Base-by-base conservation (phyloP, 495 filamentous ascomycete species). In the Hypoxylon trugodes region DNA sequence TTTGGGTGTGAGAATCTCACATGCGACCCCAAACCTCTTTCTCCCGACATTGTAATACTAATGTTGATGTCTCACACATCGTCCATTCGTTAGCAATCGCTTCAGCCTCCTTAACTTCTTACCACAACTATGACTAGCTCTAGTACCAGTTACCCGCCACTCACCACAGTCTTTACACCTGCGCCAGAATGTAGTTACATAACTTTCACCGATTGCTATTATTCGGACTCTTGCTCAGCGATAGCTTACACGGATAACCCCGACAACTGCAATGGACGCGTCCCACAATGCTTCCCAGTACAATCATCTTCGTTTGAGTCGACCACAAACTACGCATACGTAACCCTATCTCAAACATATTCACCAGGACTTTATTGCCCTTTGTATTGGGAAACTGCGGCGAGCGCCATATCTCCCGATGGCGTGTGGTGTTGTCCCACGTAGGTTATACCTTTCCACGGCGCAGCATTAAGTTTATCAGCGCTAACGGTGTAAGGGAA, bases 401-500 rank as follows among this genome's bases (percentile, higher is more conserved):
- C 24, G 21, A 18, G 9, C 7, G 40, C 26, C 12, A 18, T 36
- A 47, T 13, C 2, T 37, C 30, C 40, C 10, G 30, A 46, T 46
- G 52, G 52, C n/a, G 41, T 56, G 7, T 37, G 40, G 52, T 56
- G 52, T n/a, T 56, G 52, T 22, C 52, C 52, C 2, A 37, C n/a
- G 52, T 56, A 47, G 13, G 41, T 46, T 2, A 9, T 25, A n/a
- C 10, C 3, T 9, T 8, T 21, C 18, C 24, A 8, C 10, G 37
- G 16, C n/a, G 4, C 6, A 26, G 26, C 18, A 19, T 25, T 15
- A 25, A 6, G 4, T 28, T 36, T 6, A 12, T 21, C 15, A 32
- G 10, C 37, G 25, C 28, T 56, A 1, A 55, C 28, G 4, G 22
- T 5, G 4, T 47, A n/a, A n/a, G 30, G 3, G 12, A 18, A 6